Base-by-base conservation (phyloP, 192 early-diverging fungal genomes). In the Rhizoclosmatium sp. region DNA sequence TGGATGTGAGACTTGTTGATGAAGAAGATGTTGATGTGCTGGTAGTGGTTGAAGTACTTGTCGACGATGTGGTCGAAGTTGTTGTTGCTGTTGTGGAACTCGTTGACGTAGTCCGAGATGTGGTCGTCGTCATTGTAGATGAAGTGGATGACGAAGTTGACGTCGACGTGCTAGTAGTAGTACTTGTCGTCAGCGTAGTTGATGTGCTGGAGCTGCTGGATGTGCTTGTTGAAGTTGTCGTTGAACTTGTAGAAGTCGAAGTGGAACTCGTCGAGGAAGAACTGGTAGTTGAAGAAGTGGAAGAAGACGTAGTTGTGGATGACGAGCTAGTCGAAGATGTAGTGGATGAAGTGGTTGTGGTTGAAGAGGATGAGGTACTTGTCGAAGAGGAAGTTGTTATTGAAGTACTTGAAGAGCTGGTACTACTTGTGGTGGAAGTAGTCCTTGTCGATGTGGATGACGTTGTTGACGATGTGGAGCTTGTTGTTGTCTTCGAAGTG, bases 101-200 rank as follows among this genome's bases (percentile, higher is more conserved):
- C 9, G 51, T 12, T 54, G 51, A 12, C 83, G 41, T 92, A 89
- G 12, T 87, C 42, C 3, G 41, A 31, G 44, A 23, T 45, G 19
- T 62, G 16, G 51, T 46, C 4, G 47, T 40, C 10, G 40, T 12
- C 4, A 9, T 41, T 14, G 14, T 4, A 40, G 62, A n/a, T 21
- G 2, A 59, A 64, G 44, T 7, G 4, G 45, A n/a, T 44, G 47
- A 2, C 39, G 41, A 46, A n/a, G 66, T 31, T 40, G 60, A 31
- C 12, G 41, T 68, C 46, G 60, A 59, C 23, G 51, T 62, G 39
- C 44, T 62, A 3, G 78, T 59, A 40, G 39, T 39, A 19, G 40
- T 45, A 9, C 81, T 82, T 49, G 7, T 42, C 23, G n/a, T 47
- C 5, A 56, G 4, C 2, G 42, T 21, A 5, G 59, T 58, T 44